phyloP scores from a whole-genome alignment of 805 yeast genomes.

The Naumovozyma baii region DNA sequence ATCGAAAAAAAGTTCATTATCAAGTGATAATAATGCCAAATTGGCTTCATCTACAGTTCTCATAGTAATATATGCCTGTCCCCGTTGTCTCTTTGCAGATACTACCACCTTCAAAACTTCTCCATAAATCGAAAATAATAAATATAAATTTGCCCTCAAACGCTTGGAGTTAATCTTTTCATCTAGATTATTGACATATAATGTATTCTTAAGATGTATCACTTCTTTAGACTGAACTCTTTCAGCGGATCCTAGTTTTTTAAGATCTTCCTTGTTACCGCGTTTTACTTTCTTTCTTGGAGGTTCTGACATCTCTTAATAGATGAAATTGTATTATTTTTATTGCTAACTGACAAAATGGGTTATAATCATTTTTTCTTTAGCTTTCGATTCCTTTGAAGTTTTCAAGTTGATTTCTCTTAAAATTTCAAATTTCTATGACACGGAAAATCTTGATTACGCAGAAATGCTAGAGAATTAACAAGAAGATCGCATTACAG shows the following conservation, averaged over 20 bases:
- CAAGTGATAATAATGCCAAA: slow-evolving; percentile 39
- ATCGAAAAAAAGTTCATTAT: slow-evolving; percentile 43
- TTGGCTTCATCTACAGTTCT: slow-evolving; percentile 42
- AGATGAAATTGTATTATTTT: neutral
- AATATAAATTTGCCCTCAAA: slow-evolving; percentile 45
- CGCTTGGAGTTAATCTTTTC: slow-evolving; percentile 37
- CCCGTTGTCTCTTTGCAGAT: slow-evolving; percentile 40
- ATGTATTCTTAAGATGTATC: slow-evolving; percentile 33
- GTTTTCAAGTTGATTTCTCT: no score
- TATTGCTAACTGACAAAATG: no score
- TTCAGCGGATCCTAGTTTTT: neutral
- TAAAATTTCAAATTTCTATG: no score
- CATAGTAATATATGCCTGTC: slow-evolving; percentile 58
- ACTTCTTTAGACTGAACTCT: neutral
- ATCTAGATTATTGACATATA: slow-evolving; percentile 51
- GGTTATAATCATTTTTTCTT: no score
- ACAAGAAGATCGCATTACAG: no score
- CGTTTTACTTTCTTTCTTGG: neutral
- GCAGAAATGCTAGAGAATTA: no score
- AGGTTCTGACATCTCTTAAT: neutral
- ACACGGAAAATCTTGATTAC: no score
- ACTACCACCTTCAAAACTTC: slow-evolving; percentile 48
- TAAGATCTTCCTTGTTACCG: neutral
- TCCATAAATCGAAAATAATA: slow-evolving; percentile 54
- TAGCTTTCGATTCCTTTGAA: no score